These are phyloP conservation scores for Pichia sp. DNA, from an alignment of 1,139 yeast genomes.

Conservation along the genomic window DNA sequence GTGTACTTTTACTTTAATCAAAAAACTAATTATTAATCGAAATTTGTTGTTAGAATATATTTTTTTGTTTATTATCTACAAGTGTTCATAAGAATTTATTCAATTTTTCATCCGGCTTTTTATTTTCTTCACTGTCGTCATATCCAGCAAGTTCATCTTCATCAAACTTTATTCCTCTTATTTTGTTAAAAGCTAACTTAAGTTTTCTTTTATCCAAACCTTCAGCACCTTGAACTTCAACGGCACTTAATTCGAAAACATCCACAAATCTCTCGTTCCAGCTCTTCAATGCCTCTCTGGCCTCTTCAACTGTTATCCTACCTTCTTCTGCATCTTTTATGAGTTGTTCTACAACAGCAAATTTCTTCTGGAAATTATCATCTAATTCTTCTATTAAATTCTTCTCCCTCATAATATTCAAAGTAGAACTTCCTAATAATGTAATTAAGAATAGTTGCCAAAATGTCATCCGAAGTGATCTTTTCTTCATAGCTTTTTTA, in stretches of 20 bases:
- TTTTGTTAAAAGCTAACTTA: slow-evolving; percentile 7
- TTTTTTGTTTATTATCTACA: neutral
- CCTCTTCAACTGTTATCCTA: slow-evolving; percentile 23
- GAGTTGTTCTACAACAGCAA: slow-evolving; percentile 18
- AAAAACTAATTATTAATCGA: neutral
- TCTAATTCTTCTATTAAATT: slow-evolving; percentile 27
- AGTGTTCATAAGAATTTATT: slow-evolving; percentile 15
- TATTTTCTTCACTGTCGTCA: neutral
- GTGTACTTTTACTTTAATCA: neutral
- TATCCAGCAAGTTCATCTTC: neutral
- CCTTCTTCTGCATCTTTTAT: slow-evolving; percentile 20
- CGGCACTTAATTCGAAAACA: slow-evolving; percentile 22
- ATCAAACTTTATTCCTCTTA: slow-evolving; percentile 9
- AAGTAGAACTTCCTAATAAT: slow-evolving; percentile 28
- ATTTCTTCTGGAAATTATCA: slow-evolving; percentile 23
- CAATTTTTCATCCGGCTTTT: slow-evolving; percentile 10
- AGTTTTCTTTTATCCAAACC: slow-evolving; percentile 19
- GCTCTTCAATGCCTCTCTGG: slow-evolving; percentile 19
- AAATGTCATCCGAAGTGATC: slow-evolving; percentile 28
- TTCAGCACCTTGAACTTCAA: slow-evolving; percentile 22
- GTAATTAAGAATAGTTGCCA: slow-evolving; percentile 29
- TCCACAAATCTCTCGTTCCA: slow-evolving; percentile 28
- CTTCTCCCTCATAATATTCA: slow-evolving; percentile 30
- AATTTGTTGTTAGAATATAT: neutral
- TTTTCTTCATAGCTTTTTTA: slow-evolving; percentile 22